Conservation (phyloP, 2,329 filamentous ascomycete genomes). For the Claviceps pazoutovae region DNA sequence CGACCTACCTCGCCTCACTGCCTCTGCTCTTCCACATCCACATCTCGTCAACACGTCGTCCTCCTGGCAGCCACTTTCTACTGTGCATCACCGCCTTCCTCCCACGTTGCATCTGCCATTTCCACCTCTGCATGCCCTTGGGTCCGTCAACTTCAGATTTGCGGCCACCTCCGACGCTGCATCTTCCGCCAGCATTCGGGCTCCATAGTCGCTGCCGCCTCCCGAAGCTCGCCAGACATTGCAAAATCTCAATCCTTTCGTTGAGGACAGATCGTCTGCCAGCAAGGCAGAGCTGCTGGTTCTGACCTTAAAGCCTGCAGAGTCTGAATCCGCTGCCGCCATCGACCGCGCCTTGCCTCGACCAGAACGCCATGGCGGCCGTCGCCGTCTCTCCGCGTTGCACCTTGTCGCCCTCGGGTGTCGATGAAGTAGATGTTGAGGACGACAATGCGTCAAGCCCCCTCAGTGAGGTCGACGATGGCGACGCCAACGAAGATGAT, state of each 20-base stretch:
- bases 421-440: conserved; percentile 32
- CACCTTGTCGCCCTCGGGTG: conserved; percentile 29
- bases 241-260: background rate
- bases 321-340: conserved; percentile 1
- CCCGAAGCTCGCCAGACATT: background rate
- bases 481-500: conserved; percentile 55
- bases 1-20: background rate
- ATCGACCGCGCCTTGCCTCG: conserved; percentile 9
- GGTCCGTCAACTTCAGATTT: conserved; percentile 2
- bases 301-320: background rate
- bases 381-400: conserved; percentile 35
- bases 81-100: background rate
- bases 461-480: conserved; percentile 81
- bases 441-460: conserved; percentile 75
- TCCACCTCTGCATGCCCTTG: background rate
- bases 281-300: background rate
- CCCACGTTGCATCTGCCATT: conserved; percentile 1
- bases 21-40: conserved; percentile 3
- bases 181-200: background rate
- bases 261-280: background rate
- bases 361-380: conserved; percentile 32
- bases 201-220: background rate
- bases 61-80: background rate
- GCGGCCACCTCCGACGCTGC: background rate
- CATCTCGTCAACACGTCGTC: background rate